Evolutionary conservation across 177 flowering plant genomes (phyloP).

Genomic region (Vitis hybrid): DNA sequence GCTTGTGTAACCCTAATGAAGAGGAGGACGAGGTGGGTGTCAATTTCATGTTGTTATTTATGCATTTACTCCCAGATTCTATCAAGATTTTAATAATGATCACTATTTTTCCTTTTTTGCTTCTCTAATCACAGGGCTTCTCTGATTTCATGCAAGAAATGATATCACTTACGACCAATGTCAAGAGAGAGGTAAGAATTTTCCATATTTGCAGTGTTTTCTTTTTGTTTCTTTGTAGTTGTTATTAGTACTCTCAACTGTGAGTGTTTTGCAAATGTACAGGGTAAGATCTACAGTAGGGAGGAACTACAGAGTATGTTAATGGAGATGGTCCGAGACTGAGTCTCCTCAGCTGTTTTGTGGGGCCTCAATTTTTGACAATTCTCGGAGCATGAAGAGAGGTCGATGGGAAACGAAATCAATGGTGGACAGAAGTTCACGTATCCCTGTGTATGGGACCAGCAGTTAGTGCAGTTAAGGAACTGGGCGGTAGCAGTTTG

Average conservation of each 20-base stretch:
- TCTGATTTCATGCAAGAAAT: constrained; percentile 68
- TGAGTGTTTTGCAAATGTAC: constrained; percentile 1
- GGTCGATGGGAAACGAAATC: constrained; percentile 5
- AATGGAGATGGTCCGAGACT: constrained; percentile 46
- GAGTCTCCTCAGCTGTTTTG: constrained; percentile 18
- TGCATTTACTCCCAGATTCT: too few species aligned
- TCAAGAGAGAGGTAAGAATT: constrained; percentile 46
- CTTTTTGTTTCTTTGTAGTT: not conserved
- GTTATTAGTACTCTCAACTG: not conserved
- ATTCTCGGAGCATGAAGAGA: constrained; percentile 15
- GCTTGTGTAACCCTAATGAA: constrained; percentile 54
- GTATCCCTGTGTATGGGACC: not conserved
- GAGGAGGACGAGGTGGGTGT: constrained; percentile 63
- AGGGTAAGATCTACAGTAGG: constrained; percentile 47
- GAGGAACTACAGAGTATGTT: constrained; percentile 64
- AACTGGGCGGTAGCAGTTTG: too few species aligned
- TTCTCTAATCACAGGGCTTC: constrained; percentile 40
- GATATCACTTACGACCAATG: constrained; percentile 51
- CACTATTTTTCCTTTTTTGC: not conserved
- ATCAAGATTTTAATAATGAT: too few species aligned
- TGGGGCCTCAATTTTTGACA: constrained; percentile 5
- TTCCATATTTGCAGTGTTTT: not conserved
- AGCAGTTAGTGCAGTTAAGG: not conserved
- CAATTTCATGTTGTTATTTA: not conserved
- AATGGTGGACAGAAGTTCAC: not conserved